A percentile compares a stretch with the other conserved stretches of the same genome.
Evolutionary conservation across 2,329 filamentous ascomycete genomes (phyloP).

Genomic region (Diaporthe helianthi): DNA sequence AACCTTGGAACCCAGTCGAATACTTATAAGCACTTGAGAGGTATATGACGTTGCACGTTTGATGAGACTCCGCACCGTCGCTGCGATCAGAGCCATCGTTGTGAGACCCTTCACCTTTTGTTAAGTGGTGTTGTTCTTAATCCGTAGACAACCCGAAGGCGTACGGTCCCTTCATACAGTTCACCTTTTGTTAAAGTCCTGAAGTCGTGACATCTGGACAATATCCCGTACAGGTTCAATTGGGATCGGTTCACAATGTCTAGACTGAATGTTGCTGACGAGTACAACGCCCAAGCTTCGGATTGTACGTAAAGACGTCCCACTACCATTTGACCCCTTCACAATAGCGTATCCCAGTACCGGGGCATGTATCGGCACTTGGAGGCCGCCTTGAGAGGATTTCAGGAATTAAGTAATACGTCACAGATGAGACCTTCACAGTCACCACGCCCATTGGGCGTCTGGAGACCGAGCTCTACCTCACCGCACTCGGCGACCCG

Average conservation of each 20-base stretch:
- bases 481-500: conserved; percentile 38
- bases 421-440: conserved; percentile 6
- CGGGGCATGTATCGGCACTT: background rate
- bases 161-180: too few relatives aligned
- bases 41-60: background rate
- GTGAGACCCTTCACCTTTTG: background rate
- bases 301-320: background rate
- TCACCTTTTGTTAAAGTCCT: background rate
- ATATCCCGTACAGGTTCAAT: background rate
- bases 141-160: too few relatives aligned
- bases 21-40: too few relatives aligned
- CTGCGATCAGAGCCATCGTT: background rate
- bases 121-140: too few relatives aligned
- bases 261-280: background rate
- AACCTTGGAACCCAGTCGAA: too few relatives aligned
- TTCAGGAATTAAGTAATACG: background rate
- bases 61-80: background rate
- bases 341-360: too few relatives aligned
- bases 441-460: conserved; percentile 6
- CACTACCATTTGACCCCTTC: too few relatives aligned
- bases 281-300: background rate
- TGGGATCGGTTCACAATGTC: background rate
- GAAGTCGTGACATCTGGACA: background rate
- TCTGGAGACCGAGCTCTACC: conserved; percentile 35
- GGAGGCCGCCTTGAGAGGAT: too few relatives aligned